Evolutionary conservation across 2,329 filamentous ascomycete genomes (phyloP).

Genomic region (Fusarium sp.): DNA sequence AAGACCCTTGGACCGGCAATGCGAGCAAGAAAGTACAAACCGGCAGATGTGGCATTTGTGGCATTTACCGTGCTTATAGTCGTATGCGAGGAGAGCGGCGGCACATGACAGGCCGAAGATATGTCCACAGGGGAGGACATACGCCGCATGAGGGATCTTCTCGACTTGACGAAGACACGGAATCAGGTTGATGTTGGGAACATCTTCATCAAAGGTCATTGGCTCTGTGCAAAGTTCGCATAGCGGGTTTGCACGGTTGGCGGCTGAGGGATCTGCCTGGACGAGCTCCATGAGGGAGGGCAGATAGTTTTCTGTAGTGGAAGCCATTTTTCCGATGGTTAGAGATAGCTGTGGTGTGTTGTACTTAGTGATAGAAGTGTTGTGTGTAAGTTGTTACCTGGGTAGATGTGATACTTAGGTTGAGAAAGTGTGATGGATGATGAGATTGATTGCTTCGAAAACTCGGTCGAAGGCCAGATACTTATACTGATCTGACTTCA

Average conservation of each 20-base stretch:
- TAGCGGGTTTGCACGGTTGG: neutral
- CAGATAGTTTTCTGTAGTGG: too few species aligned
- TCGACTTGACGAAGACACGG: neutral
- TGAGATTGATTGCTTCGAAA: neutral
- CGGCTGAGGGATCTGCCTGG: neutral
- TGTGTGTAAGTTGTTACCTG: too few species aligned
- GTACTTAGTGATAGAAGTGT: too few species aligned
- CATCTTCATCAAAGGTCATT: neutral
- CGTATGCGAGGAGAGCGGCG: too few species aligned
- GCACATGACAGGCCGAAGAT: conserved; percentile 21
- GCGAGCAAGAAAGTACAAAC: neutral
- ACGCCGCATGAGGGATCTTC: neutral
- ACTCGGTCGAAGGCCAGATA: neutral
- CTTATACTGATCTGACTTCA: neutral
- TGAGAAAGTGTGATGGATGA: neutral
- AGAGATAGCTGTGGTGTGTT: too few species aligned
- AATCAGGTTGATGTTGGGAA: neutral
- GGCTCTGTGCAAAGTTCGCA: conserved; percentile 13
- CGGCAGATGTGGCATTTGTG: conserved; percentile 9
- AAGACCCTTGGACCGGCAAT: neutral
- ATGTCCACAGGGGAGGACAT: conserved; percentile 11
- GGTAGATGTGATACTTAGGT: neutral
- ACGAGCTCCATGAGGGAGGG: neutral
- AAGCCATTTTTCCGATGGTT: too few species aligned
- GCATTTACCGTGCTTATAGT: too few species aligned